These are phyloP conservation scores for Arabis alpina DNA, from an alignment of 345 rosid genomes.

Conservation along the genomic window DNA sequence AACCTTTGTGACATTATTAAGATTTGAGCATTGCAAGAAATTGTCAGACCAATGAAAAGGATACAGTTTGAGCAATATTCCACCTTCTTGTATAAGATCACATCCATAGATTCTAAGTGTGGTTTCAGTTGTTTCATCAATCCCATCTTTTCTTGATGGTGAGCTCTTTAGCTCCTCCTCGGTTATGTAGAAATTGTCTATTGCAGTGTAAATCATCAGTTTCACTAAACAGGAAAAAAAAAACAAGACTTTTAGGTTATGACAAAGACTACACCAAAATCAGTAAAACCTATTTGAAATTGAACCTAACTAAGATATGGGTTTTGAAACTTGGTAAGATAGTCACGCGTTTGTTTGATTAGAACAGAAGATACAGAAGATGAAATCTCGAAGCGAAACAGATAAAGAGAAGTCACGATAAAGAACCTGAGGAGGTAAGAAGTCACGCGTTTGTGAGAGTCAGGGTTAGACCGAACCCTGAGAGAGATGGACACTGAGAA, in stretches of 20 bases:
- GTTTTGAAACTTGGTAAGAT: too few relatives aligned
- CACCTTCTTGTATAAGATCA: constrained; percentile 92
- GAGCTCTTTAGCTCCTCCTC: constrained; percentile 73
- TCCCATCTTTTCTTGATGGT: constrained; percentile 90
- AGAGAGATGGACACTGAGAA: too few relatives aligned
- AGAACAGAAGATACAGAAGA: too few relatives aligned
- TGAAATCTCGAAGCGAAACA: too few relatives aligned
- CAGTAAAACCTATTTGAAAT: too few relatives aligned
- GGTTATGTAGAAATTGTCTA: constrained; percentile 83
- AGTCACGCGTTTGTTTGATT: too few relatives aligned
- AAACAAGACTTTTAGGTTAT: neutral
- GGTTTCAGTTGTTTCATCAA: constrained; percentile 78
- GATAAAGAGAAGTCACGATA: too few relatives aligned
- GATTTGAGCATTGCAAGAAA: neutral
- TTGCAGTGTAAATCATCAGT: constrained; percentile 88
- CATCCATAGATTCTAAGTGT: constrained; percentile 86
- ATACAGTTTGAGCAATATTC: constrained; percentile 85
- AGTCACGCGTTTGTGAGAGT: too few relatives aligned
- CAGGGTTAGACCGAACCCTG: too few relatives aligned
- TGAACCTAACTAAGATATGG: too few relatives aligned
- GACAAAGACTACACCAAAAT: neutral
- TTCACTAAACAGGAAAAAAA: constrained; percentile 16
- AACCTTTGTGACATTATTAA: neutral
- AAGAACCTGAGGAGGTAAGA: too few relatives aligned
- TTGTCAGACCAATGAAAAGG: constrained; percentile 34